Conservation (phyloP, 129 eudicot species). For the Ambrosia trifida region DNA sequence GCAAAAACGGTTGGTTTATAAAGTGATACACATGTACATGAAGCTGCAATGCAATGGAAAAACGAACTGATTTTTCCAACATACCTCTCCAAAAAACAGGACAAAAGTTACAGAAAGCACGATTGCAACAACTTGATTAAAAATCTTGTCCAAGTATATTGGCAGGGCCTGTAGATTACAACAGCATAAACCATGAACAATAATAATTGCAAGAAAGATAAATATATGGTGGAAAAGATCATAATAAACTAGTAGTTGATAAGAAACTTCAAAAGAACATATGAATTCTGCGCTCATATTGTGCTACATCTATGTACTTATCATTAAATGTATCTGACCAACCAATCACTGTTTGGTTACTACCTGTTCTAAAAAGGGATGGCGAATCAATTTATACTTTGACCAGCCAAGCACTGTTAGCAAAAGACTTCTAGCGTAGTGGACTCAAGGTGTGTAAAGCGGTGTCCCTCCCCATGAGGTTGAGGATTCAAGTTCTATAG, state of each 20-base stretch:
- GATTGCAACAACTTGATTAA: slow-evolving; percentile 84
- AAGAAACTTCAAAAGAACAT: neutral
- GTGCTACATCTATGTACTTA: slow-evolving; percentile 13
- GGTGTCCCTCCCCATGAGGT: too few species aligned
- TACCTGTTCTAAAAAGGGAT: neutral
- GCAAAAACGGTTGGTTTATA: slow-evolving; percentile 13
- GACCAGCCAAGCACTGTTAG: too few species aligned
- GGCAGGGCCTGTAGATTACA: slow-evolving; percentile 82
- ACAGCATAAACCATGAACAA: slow-evolving; percentile 11
- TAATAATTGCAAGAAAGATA: neutral
- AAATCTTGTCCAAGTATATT: slow-evolving; percentile 83
- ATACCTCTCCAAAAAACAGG: slow-evolving; percentile 90
- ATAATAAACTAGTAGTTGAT: neutral
- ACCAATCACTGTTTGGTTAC: slow-evolving; percentile 20
- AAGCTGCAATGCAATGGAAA: neutral
- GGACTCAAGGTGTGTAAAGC: too few species aligned
- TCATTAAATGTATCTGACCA: slow-evolving; percentile 1
- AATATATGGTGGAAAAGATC: neutral
- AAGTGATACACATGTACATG: slow-evolving; percentile 5
- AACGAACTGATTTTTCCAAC: slow-evolving; percentile 5
- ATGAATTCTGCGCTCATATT: neutral
- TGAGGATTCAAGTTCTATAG: too few species aligned
- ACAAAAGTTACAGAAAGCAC: slow-evolving; percentile 94
- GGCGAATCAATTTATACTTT: neutral
- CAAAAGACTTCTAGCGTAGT: too few species aligned